phyloP scores from a whole-genome alignment of 768 basidiomycete genomes.

The Mycena filopes region DNA sequence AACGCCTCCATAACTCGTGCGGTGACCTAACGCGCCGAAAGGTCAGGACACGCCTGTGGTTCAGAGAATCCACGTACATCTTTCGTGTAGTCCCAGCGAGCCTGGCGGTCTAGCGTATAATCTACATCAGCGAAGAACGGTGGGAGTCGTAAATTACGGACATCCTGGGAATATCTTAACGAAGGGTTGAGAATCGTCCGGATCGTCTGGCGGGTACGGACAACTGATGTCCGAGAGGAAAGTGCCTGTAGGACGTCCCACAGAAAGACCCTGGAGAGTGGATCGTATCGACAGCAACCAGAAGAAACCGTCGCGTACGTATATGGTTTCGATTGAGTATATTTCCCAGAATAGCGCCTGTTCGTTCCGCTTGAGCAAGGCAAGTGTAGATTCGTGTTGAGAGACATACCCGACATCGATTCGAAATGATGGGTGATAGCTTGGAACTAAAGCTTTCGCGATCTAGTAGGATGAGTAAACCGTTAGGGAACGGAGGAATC shows the following conservation, averaged over 20 bases:
- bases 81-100: slow-evolving; percentile 34
- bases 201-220: slow-evolving; percentile 49
- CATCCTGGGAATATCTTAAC: slow-evolving; percentile 46
- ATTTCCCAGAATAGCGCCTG: slow-evolving; percentile 60
- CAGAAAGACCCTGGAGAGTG: slow-evolving; percentile 42
- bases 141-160: slow-evolving; percentile 30
- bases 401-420: slow-evolving; percentile 15
- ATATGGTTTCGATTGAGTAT: slow-evolving; percentile 52
- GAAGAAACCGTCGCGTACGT: slow-evolving; percentile 40
- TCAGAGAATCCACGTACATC: slow-evolving; percentile 22
- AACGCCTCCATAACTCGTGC: slow-evolving; percentile 50
- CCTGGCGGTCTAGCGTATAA: slow-evolving; percentile 23
- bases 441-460: slow-evolving; percentile 35
- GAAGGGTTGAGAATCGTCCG: slow-evolving; percentile 41
- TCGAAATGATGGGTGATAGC: slow-evolving; percentile 42
- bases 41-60: too few relatives aligned
- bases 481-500: background rate
- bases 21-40: slow-evolving; percentile 39
- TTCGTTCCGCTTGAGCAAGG: background rate
- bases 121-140: background rate
- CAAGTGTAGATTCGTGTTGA: slow-evolving; percentile 34
- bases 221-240: slow-evolving; percentile 47
- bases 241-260: slow-evolving; percentile 51
- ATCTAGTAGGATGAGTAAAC: slow-evolving; percentile 11
- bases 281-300: background rate